Conservation (phyloP, 305 asterid genomes). For the Fraxinus greggii region DNA sequence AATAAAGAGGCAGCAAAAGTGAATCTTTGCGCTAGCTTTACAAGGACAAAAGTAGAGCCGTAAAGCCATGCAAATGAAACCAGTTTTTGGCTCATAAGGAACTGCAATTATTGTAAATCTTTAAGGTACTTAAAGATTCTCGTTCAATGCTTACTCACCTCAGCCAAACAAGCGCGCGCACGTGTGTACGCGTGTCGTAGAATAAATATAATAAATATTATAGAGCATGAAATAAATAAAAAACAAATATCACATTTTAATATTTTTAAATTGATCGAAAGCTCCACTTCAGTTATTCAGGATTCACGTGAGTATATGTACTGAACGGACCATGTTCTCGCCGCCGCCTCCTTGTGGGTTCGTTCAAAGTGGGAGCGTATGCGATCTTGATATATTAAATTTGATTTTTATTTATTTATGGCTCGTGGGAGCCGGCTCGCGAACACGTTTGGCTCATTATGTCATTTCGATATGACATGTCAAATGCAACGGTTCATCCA, state of each 20-base stretch:
- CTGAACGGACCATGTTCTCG: neutral
- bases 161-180: neutral
- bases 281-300: neutral
- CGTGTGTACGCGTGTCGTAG: neutral
- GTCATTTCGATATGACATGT: neutral
- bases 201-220: neutral
- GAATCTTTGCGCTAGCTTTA: conserved; percentile 57
- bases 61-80: conserved; percentile 72
- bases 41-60: conserved; percentile 32
- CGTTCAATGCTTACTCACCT: neutral
- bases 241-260: neutral
- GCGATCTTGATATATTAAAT: too few species aligned
- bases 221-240: neutral
- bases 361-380: neutral
- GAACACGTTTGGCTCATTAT: neutral
- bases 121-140: neutral
- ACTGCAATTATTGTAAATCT: neutral
- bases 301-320: neutral
- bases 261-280: neutral
- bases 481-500: neutral
- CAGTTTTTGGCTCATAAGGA: conserved; percentile 10
- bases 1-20: conserved; percentile 32
- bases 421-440: neutral
- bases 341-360: too few species aligned
- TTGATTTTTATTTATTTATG: neutral